Base-by-base conservation (phyloP, 106 monocot genomes). In the Iris macrosiphon region DNA sequence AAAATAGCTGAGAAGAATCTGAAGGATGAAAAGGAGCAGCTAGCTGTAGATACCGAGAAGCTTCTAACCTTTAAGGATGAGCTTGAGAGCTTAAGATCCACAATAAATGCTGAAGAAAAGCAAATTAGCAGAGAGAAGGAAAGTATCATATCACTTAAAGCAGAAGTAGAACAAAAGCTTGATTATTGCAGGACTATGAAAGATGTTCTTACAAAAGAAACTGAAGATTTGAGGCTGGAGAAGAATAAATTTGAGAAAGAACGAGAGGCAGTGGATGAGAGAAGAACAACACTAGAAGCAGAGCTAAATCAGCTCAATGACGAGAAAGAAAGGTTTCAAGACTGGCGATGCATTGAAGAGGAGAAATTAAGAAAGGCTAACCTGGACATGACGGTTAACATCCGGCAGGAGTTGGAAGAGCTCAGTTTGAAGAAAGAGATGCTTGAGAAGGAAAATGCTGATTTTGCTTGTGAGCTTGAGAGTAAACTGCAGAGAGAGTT, bases 261-360 rank as follows among this genome's bases (percentile, higher is more conserved):
- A 6, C 70, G 66, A 71, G 75, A 81, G 48, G 59, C 17, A 4
- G 16, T 83, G 32, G 73, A 77, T 62, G 77, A 73, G 50, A 77
- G 68, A 64, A 83, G 52, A 49, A 28, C 21, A 9, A 21, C 25
- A 34, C n/a, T 83, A 24, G 38, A 60, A 40, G 29, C 34, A 47
- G 66, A 70, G 39, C 37, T 40, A 21, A 69, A 64, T 12, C 69
- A 57, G 46, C 6, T 70, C 4, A 33, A 18, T 52, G 57, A 59
- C 49, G 73, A 83, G 22, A 77, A 42, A 40, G 39, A 40, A 42
- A 43, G 19, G 14, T 65, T 77, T 15, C 66, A 83, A 33, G 68
- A 62, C 57, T 83, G 77, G 77, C 60, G 50, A 34, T 39, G 31
- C 7, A 22, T 3, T 42, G 73, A 77, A 65, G 82, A 69, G 32